Percentiles rank a stretch among this genome's conserved stretches.
Conservation (phyloP, 1,139 yeast species). For the Lodderomyces margitis region DNA sequence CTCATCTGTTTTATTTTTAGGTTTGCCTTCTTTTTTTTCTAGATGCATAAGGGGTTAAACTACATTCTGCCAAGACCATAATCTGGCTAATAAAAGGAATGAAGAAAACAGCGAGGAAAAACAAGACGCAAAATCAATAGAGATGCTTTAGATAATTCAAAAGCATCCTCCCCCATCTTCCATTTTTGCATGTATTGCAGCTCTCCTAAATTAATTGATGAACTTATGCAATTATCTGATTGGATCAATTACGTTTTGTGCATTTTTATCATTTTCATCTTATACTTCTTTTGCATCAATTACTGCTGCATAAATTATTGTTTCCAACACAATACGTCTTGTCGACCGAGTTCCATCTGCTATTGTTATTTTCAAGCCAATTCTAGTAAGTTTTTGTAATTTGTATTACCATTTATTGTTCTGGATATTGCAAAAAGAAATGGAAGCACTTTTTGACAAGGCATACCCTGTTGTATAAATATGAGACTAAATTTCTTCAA, state of each 20-base stretch:
- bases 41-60: no score
- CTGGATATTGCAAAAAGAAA: not conserved
- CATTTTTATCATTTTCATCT: no score
- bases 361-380: not conserved
- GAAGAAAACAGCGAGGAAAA: no score
- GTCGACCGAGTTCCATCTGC: not conserved
- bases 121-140: not conserved
- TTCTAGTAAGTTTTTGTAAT: not conserved
- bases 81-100: no score
- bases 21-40: no score
- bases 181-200: not conserved
- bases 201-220: not conserved
- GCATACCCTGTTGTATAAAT: no score
- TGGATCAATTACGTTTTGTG: not conserved
- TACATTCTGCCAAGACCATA: no score
- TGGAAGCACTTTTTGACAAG: no score
- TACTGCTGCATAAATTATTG: not conserved
- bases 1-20: no score
- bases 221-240: not conserved
- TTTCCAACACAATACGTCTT: not conserved
- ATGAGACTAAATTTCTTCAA: no score
- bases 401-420: not conserved
- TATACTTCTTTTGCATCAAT: not conserved
- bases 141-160: not conserved
- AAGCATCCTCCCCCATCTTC: no score